Percentiles rank a stretch among this genome's conserved stretches.
These are phyloP conservation scores for Oryza officinalis DNA, from an alignment of 176 grass and related monocot genomes.

Conservation along the genomic window DNA sequence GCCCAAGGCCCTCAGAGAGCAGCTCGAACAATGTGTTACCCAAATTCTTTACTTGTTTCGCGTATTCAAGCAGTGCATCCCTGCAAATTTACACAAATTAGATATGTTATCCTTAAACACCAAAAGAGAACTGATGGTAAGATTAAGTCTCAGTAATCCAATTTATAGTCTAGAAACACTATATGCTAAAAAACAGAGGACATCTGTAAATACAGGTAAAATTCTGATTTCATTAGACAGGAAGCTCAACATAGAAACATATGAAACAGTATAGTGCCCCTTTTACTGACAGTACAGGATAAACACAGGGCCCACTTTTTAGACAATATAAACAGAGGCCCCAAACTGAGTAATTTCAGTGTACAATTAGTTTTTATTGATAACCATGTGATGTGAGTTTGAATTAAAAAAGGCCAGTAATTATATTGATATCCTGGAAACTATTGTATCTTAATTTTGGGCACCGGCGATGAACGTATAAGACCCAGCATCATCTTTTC, in stretches of 20 bases:
- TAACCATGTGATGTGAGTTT: not conserved
- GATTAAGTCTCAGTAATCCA: not conserved
- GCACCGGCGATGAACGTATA: too few species aligned
- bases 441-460: too few species aligned
- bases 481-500: too few species aligned
- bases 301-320: too few species aligned
- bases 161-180: not conserved
- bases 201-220: not conserved
- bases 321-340: too few species aligned
- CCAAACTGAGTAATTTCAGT: not conserved
- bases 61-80: slow-evolving; percentile 38
- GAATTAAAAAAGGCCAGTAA: not conserved
- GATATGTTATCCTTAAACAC: not conserved
- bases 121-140: not conserved
- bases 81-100: slow-evolving; percentile 21
- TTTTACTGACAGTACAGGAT: too few species aligned
- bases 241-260: not conserved
- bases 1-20: slow-evolving; percentile 62
- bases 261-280: not conserved
- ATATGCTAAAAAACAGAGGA: not conserved
- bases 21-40: slow-evolving; percentile 52
- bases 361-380: not conserved
- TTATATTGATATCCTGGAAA: too few species aligned
- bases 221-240: not conserved
- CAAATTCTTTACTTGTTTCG: slow-evolving; percentile 49